Evolutionary conservation across 768 basidiomycete genomes (phyloP).

Genomic region (Postia placenta): DNA sequence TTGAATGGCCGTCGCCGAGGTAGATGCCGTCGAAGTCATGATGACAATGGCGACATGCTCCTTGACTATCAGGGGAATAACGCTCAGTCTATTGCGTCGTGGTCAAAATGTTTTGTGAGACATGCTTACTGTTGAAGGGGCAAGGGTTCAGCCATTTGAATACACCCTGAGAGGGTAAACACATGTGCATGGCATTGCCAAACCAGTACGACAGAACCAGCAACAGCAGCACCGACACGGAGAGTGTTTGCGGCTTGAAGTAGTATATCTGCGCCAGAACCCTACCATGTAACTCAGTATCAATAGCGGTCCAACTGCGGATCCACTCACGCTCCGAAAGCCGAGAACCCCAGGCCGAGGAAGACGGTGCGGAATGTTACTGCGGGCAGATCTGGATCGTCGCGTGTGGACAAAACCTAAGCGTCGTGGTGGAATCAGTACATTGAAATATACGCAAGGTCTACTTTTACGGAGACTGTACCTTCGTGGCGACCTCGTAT

Average conservation of each 20-base stretch:
- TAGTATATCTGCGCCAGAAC: slow-evolving; percentile 29
- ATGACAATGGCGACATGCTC: slow-evolving; percentile 32
- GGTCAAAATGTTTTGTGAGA: background rate
- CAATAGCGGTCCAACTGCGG: background rate
- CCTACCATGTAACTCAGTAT: slow-evolving; percentile 4
- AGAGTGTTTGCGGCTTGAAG: slow-evolving; percentile 44
- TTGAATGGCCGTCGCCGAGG: slow-evolving; percentile 26
- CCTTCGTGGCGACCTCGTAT: slow-evolving; percentile 36
- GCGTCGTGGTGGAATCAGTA: background rate
- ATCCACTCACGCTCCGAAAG: slow-evolving; percentile 43
- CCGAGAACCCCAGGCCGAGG: slow-evolving; percentile 46
- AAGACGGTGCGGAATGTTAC: slow-evolving; percentile 55
- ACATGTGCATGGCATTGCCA: slow-evolving; percentile 35
- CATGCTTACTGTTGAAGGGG: slow-evolving; percentile 28
- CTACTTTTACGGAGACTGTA: slow-evolving; percentile 13
- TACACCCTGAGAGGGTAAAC: slow-evolving; percentile 25
- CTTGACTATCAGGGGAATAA: slow-evolving; percentile 20
- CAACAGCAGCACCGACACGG: slow-evolving; percentile 43
- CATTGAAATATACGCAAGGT: background rate
- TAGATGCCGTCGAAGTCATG: slow-evolving; percentile 28
- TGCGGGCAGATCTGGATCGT: slow-evolving; percentile 34
- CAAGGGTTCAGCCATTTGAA: slow-evolving; percentile 32
- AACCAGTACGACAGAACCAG: slow-evolving; percentile 48
- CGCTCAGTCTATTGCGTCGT: no score
- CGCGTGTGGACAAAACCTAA: slow-evolving; percentile 29